Conservation (phyloP, 192 early-diverging fungal genomes). For the Martensiomyces pterosporus region DNA sequence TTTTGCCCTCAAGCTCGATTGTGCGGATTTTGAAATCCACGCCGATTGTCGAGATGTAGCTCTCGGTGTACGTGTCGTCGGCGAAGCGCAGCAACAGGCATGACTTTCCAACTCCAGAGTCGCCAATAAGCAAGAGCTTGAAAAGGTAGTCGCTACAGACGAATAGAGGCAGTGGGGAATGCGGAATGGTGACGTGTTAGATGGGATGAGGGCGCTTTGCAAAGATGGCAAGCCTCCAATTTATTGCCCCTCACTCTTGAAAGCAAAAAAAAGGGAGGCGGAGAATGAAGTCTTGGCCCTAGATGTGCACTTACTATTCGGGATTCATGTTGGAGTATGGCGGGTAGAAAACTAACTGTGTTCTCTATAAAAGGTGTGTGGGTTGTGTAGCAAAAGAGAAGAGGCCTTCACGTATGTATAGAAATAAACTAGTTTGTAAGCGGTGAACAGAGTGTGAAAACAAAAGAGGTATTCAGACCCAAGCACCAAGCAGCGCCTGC, state of each 20-base stretch:
- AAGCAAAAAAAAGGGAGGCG: neutral
- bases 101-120: conserved; percentile 98
- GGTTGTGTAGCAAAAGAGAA: neutral
- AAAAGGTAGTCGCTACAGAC: conserved; percentile 91
- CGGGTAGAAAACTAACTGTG: too few species aligned
- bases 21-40: conserved; percentile 99
- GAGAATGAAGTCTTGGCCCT: too few species aligned
- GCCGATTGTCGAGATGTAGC: conserved; percentile 97
- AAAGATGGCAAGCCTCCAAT: too few species aligned
- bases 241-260: neutral
- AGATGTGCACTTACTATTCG: conserved; percentile 40
- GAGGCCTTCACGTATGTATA: neutral
- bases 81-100: conserved; percentile 96
- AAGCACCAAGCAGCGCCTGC: too few species aligned
- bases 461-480: too few species aligned
- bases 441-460: too few species aligned
- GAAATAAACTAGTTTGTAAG: neutral
- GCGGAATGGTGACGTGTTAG: neutral
- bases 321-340: conserved; percentile 35
- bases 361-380: neutral
- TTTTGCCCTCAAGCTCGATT: conserved; percentile 98
- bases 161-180: neutral
- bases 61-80: conserved; percentile 98
- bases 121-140: conserved; percentile 98
- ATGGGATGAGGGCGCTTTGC: neutral